Base-by-base conservation (phyloP, 768 basidiomycete genomes). In the Naganishia onofrii region DNA sequence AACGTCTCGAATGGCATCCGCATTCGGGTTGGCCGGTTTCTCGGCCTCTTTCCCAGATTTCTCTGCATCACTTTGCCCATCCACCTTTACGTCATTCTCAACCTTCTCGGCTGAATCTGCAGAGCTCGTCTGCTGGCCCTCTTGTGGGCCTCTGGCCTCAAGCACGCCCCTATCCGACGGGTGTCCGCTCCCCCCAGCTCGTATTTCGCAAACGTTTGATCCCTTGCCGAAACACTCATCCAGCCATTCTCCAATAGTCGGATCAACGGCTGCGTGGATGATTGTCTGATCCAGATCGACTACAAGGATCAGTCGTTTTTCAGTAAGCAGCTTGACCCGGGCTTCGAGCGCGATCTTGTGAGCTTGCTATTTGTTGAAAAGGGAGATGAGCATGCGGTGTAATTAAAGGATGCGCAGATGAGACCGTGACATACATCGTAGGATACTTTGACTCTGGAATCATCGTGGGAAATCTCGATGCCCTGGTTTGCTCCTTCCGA, bases 221-320 rank as follows among this genome's bases (percentile, higher is more conserved):
- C 51, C 68, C 56, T 64, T 60, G 4, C 69, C 69, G 29, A 51
- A 87, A 26, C 91, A 91, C 74, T 93, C 92, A 2, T 85, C 79
- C 76, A 96, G 91, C 96, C 96, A 98, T 79, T 97, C 95, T 36
- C 93, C 94, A 1, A 98, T 92, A 0, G 96, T 98, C 5, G 96
- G 95, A 81, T 99, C 96, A 29, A 97, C 94, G 0, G 95, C 97
- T 9, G 96, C 95, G 77, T 99, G 96, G 3, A 99, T 92, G 79
- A 98, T 93, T 15, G 96, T 99, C 80, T 99, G 96, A 82, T 99
- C 96, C 38, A 99, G 86, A 84, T 99, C 96, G 75, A 99, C 95
- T 74, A 99, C 97, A 60, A 99, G 88, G 38, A 91, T 92, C 36
- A 99, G 87, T 79, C 88, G 92, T 66, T 88, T 86, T 5, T 86